Evolutionary conservation across 805 yeast genomes (phyloP), one percentile per base, ranked within the genome.

Genomic region (Suhomyces faveliae): DNA sequence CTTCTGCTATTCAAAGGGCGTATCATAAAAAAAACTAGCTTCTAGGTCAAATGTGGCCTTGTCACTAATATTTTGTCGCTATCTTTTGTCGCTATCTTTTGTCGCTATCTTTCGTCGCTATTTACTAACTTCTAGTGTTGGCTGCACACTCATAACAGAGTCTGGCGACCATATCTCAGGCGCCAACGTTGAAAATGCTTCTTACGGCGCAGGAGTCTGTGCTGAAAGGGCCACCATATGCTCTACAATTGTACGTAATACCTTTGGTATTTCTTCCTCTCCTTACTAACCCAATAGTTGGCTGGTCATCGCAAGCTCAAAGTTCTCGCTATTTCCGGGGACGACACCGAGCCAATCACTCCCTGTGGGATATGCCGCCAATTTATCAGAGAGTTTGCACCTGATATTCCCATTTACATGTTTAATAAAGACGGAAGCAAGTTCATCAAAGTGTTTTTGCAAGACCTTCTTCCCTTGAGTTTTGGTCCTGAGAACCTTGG

Each of bases 301-400:
- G 65, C 58, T 37, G 81, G 81, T 0, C 66, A 71, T 47, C 60
- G 53, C 4, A 42, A 52, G 20, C 78, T 85, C 61, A 71, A 67
- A 49, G 88, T 87, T 1, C 68, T 89, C 48, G 96, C 85, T 3
- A 79, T 89, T 8, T 71, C 87, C 3, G 77, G 87, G 19, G 91
- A 85, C 59, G 56, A 76, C 39, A 59, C 61, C 1, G 77, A 76
- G 1, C 78, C 84, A 24, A 83, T 87, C 9, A 74, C 91, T 8
- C 99, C 99, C 0, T 92, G 99, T 64, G 99, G 99, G 3, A 84
- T 94, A 30, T 92, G 99, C 60, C 75, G 99, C 46, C 99, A 92
- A 66, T 80, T 86, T 47, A 81, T 92, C 25, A 74, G 96, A 33
- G 99, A 92, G 64, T 92, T 91, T 64, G 79, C 83, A 0, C 59